These are phyloP conservation scores for Cucumis hystrix DNA, from an alignment of 306 rosid genomes.

Conservation along the genomic window DNA sequence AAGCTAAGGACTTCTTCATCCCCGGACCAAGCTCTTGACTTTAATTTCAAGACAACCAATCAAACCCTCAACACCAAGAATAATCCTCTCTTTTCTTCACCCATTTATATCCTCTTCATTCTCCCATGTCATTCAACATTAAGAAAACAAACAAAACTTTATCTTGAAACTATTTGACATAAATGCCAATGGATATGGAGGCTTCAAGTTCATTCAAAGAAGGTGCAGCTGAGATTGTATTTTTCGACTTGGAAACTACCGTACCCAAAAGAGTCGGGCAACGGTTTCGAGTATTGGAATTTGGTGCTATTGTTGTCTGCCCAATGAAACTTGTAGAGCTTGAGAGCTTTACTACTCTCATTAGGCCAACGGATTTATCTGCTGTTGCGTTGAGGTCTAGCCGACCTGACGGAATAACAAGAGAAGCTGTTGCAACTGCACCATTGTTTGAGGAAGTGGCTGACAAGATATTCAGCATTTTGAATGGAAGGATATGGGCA, in stretches of 20 bases:
- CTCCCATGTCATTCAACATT: background rate
- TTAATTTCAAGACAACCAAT: slow-evolving; percentile 49
- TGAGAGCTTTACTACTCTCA: slow-evolving; percentile 58
- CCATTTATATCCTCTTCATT: slow-evolving; percentile 7
- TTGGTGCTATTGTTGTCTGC: slow-evolving; percentile 79
- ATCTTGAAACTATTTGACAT: background rate
- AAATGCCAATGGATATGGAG: slow-evolving; percentile 42
- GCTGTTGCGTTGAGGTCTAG: slow-evolving; percentile 41
- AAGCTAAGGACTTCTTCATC: slow-evolving; percentile 41
- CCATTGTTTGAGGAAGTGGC: slow-evolving; percentile 75
- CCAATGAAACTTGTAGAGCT: slow-evolving; percentile 61
- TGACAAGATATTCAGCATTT: slow-evolving; percentile 49
- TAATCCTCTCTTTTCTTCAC: slow-evolving; percentile 21
- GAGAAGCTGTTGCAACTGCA: slow-evolving; percentile 45
- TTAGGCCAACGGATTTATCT: slow-evolving; percentile 53
- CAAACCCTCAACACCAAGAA: slow-evolving; percentile 32
- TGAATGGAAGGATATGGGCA: slow-evolving; percentile 88
- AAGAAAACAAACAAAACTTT: slow-evolving; percentile 6
- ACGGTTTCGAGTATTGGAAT: slow-evolving; percentile 61
- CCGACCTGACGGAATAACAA: slow-evolving; percentile 69
- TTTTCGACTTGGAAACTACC: slow-evolving; percentile 89
- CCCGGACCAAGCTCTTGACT: slow-evolving; percentile 27
- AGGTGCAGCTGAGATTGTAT: slow-evolving; percentile 48
- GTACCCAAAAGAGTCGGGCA: slow-evolving; percentile 64
- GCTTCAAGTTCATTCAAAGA: slow-evolving; percentile 25